Evolutionary conservation across 768 basidiomycete genomes (phyloP).

Genomic region (Albatrellus ellisii): DNA sequence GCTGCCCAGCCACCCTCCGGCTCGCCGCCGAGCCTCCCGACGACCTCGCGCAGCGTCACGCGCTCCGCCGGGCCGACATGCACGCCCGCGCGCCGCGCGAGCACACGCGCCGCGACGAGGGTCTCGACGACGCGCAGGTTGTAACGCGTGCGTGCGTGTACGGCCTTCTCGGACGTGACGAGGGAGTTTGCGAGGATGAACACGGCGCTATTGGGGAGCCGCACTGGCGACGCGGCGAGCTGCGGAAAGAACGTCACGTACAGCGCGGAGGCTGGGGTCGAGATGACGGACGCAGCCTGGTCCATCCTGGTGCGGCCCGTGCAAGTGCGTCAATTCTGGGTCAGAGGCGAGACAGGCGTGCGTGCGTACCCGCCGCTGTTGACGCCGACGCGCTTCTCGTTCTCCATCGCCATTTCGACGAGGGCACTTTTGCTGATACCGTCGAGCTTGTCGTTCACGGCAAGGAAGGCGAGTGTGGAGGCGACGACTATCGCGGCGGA

Average conservation of each 20-base stretch:
- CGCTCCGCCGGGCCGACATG: constrained; percentile 29
- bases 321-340: too few relatives aligned
- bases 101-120: constrained; percentile 62
- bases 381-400: constrained; percentile 75
- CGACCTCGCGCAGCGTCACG: constrained; percentile 54
- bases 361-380: constrained; percentile 61
- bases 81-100: constrained; percentile 47
- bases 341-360: neutral
- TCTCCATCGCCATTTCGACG: constrained; percentile 70
- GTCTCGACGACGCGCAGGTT: constrained; percentile 91
- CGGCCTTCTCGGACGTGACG: constrained; percentile 68
- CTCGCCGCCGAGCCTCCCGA: constrained; percentile 42
- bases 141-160: constrained; percentile 65
- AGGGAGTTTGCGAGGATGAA: constrained; percentile 80
- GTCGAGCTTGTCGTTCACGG: constrained; percentile 53
- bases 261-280: constrained; percentile 50
- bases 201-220: constrained; percentile 48
- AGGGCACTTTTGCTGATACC: constrained; percentile 53
- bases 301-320: constrained; percentile 48
- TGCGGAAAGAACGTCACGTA: constrained; percentile 75
- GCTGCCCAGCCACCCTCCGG: constrained; percentile 27
- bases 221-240: constrained; percentile 52
- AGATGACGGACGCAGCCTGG: constrained; percentile 81
- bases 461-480: constrained; percentile 69
- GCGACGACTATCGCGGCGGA: constrained; percentile 89